Conservation (phyloP, 495 filamentous ascomycete species). For the Aspergillus bertholletiae region DNA sequence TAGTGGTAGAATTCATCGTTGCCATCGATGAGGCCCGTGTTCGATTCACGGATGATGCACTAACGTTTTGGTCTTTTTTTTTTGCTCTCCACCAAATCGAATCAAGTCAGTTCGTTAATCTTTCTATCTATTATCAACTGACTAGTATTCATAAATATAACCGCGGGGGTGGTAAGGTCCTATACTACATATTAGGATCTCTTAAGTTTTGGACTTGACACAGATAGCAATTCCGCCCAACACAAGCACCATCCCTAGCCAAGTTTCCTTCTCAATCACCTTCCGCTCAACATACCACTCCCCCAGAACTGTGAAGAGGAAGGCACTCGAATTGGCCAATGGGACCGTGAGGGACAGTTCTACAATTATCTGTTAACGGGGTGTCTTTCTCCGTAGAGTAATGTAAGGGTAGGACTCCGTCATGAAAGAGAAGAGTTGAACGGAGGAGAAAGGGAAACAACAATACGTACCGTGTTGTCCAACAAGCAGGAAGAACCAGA, state of each 20-base stretch:
- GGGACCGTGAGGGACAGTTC: slow-evolving; percentile 92
- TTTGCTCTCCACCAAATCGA: too few relatives aligned
- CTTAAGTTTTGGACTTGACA: slow-evolving; percentile 57
- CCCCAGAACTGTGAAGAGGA: slow-evolving; percentile 89
- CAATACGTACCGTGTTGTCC: slow-evolving; percentile 74
- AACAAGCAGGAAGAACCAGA: slow-evolving; percentile 97
- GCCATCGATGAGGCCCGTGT: slow-evolving; percentile 58
- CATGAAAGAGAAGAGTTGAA: too few relatives aligned
- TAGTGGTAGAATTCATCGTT: slow-evolving; percentile 61
- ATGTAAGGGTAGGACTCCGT: too few relatives aligned
- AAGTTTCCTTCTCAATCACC: slow-evolving; percentile 82
- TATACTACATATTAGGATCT: neutral
- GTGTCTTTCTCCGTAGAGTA: neutral
- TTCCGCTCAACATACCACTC: slow-evolving; percentile 96
- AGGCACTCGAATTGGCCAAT: slow-evolving; percentile 89
- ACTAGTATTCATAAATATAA: too few relatives aligned
- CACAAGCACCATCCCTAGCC: slow-evolving; percentile 81
- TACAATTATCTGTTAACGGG: slow-evolving; percentile 21
- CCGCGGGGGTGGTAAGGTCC: too few relatives aligned
- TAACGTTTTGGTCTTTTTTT: slow-evolving; percentile 16
- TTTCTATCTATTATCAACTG: neutral
- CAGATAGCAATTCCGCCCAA: slow-evolving; percentile 83
- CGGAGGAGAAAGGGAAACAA: slow-evolving; percentile 3
- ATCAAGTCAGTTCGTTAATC: too few relatives aligned
- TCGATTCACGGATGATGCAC: slow-evolving; percentile 57